These are phyloP conservation scores for Rosa lucieae DNA, from an alignment of 306 rosid genomes.

Conservation along the genomic window DNA sequence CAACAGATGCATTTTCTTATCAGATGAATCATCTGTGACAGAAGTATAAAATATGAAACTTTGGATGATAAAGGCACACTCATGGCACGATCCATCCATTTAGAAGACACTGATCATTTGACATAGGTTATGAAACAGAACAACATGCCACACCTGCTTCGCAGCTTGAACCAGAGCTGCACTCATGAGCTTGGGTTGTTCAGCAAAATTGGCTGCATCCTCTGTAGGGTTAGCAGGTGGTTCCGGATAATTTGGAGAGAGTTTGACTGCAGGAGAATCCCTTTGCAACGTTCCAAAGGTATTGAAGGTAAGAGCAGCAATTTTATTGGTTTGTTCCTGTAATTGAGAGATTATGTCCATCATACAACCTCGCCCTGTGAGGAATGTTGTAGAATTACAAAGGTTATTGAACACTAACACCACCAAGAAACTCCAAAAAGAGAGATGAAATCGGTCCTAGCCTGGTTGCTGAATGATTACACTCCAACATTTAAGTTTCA, in stretches of 20 bases:
- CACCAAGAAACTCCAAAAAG: background rate
- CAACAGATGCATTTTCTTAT: background rate
- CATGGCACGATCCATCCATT: background rate
- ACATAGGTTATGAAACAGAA: background rate
- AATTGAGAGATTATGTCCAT: constrained; percentile 92
- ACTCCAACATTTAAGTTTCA: background rate
- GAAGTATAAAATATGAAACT: background rate
- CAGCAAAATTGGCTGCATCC: constrained; percentile 51
- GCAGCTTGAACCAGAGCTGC: constrained; percentile 79
- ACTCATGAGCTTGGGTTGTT: constrained; percentile 79
- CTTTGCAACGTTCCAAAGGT: constrained; percentile 83
- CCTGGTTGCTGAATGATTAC: background rate
- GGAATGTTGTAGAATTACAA: background rate
- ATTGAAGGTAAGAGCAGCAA: constrained; percentile 73
- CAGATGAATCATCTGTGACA: background rate
- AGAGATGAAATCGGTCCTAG: background rate
- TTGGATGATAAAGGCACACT: background rate
- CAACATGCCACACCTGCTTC: constrained; percentile 59
- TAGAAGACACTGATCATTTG: background rate
- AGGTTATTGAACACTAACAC: background rate
- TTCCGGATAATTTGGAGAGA: constrained; percentile 78
- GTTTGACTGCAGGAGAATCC: constrained; percentile 83
- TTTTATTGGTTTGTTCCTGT: constrained; percentile 73
- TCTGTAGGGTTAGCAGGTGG: constrained; percentile 66
- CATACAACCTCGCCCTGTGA: constrained; percentile 5